Evolutionary conservation across 2,329 filamentous ascomycete species (phyloP).

Genomic region (Trichophyton schoenleinii): DNA sequence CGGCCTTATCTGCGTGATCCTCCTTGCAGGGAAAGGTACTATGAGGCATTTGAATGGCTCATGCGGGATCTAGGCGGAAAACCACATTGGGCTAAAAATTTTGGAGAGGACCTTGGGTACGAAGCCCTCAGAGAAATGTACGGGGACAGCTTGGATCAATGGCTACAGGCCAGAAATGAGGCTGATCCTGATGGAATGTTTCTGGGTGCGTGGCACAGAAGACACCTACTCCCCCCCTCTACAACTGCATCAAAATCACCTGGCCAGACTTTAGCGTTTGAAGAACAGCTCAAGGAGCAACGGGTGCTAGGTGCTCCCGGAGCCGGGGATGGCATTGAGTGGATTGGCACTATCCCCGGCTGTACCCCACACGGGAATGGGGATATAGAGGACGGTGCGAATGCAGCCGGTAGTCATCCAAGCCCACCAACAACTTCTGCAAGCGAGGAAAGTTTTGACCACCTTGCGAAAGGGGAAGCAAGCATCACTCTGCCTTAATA

Average conservation of each 20-base stretch:
- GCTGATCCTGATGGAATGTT: constrained; percentile 73
- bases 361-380: not conserved
- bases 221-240: constrained; percentile 42
- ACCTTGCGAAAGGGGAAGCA: constrained; percentile 33
- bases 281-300: constrained; percentile 33
- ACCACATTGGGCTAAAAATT: constrained; percentile 93
- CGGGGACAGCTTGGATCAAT: constrained; percentile 52
- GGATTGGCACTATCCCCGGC: constrained; percentile 29
- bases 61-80: constrained; percentile 73
- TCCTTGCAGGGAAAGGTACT: constrained; percentile 64
- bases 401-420: constrained; percentile 13
- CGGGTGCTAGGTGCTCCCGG: constrained; percentile 18
- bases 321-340: constrained; percentile 31
- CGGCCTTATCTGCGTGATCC: constrained; percentile 68
- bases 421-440: constrained; percentile 30
- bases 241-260: not conserved
- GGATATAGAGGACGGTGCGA: constrained; percentile 7
- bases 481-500: constrained; percentile 25
- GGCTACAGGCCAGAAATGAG: constrained; percentile 54
- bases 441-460: constrained; percentile 39
- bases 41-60: constrained; percentile 78
- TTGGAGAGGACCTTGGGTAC: constrained; percentile 44
- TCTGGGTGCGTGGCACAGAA: constrained; percentile 76
- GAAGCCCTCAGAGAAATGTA: constrained; percentile 56
- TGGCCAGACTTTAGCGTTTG: constrained; percentile 16